These are phyloP conservation scores for Acrasis kona DNA, from an alignment of 78 protist species.

Conservation along the genomic window DNA sequence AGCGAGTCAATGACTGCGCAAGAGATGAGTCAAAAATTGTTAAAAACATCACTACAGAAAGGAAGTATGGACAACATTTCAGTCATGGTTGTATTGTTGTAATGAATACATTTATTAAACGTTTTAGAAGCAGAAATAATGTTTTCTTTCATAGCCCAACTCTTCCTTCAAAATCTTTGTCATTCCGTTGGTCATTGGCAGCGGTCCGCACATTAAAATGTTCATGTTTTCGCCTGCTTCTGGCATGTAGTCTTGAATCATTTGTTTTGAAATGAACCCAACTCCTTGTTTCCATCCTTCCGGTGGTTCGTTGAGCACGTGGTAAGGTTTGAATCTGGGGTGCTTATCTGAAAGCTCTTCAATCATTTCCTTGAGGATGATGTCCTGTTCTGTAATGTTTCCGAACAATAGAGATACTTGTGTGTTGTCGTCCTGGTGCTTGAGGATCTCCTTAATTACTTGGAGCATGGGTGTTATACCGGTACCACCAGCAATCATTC, in stretches of 20 bases:
- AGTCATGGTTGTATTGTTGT: neutral
- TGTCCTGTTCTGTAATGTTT: conserved; percentile 7
- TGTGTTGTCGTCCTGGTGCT: conserved; percentile 7
- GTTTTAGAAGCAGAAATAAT: neutral
- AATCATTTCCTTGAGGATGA: neutral
- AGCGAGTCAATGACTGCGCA: neutral
- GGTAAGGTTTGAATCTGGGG: neutral
- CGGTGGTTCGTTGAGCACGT: conserved; percentile 6
- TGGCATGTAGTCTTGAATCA: conserved; percentile 8
- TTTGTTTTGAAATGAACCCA: conserved; percentile 16
- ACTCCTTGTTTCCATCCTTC: conserved; percentile 16
- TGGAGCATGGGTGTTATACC: conserved; percentile 35
- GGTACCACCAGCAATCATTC: conserved; percentile 32
- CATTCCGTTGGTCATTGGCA: conserved; percentile 27
- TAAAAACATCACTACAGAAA: neutral
- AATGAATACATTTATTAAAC: neutral
- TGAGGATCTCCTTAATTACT: neutral
- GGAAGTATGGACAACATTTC: neutral
- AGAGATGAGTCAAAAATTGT: neutral
- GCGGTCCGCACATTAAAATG: conserved; percentile 32
- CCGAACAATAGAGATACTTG: neutral
- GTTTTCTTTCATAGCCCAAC: neutral
- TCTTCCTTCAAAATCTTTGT: neutral
- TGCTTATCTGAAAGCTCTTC: neutral
- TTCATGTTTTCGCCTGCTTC: neutral